Percentiles rank a stretch among this genome's conserved stretches.
phyloP scores from a whole-genome alignment of 2,329 filamentous ascomycete genomes.

The Aureobasidium subglaciale region DNA sequence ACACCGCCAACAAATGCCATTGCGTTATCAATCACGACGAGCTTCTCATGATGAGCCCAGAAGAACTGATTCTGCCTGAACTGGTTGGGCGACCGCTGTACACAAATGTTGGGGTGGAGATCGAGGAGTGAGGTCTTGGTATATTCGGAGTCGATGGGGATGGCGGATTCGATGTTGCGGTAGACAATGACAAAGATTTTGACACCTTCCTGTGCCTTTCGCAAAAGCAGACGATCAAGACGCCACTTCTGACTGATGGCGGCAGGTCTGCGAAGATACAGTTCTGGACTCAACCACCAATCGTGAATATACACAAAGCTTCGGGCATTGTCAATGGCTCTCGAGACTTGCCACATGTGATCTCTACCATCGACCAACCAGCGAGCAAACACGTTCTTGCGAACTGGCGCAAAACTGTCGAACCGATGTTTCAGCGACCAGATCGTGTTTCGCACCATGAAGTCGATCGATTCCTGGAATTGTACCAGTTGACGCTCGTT shows the following conservation, averaged over 20 bases:
- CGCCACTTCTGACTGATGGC: slow-evolving; percentile 98
- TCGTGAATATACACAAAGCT: slow-evolving; percentile 99
- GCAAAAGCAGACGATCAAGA: slow-evolving; percentile 83
- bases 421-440: slow-evolving; percentile 85
- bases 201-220: slow-evolving; percentile 88
- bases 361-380: slow-evolving; percentile 96
- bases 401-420: slow-evolving; percentile 85
- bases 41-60: slow-evolving; percentile 97
- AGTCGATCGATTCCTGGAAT: slow-evolving; percentile 85
- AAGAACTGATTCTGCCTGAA: slow-evolving; percentile 99
- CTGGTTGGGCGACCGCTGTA: slow-evolving; percentile 93
- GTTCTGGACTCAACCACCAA: slow-evolving; percentile 95
- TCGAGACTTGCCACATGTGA: slow-evolving; percentile 99
- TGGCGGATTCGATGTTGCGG: slow-evolving; percentile 91
- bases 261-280: slow-evolving; percentile 89
- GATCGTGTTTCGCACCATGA: slow-evolving; percentile 73
- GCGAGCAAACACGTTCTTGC: slow-evolving; percentile 79
- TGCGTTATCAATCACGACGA: slow-evolving; percentile 94
- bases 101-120: slow-evolving; percentile 90
- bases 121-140: slow-evolving; percentile 95
- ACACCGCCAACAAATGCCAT: slow-evolving; percentile 93
- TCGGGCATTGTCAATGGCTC: slow-evolving; percentile 92
- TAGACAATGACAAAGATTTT: slow-evolving; percentile 98
- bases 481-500: slow-evolving; percentile 85
- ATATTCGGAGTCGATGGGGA: slow-evolving; percentile 97